These are phyloP conservation scores for Metschnikowia drakensbergensis DNA, from an alignment of 805 yeast species.

Conservation along the genomic window DNA sequence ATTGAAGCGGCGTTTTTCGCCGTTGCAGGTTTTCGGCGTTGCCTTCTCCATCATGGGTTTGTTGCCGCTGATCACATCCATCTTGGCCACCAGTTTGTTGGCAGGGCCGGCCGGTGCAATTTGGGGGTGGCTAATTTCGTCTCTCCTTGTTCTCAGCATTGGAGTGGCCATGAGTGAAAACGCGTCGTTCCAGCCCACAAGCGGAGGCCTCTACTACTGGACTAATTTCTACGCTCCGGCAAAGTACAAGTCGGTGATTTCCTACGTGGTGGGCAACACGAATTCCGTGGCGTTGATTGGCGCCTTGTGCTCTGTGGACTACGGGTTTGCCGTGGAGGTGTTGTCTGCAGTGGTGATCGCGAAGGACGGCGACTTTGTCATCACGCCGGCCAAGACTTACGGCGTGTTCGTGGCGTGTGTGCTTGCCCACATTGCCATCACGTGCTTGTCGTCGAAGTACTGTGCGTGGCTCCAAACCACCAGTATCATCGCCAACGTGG, in stretches of 20 bases:
- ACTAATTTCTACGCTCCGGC: constrained; percentile 63
- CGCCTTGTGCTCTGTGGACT: constrained; percentile 64
- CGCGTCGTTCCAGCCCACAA: constrained; percentile 68
- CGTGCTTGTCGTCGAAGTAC: constrained; percentile 54
- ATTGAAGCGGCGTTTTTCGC: constrained; percentile 55
- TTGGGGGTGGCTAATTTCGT: constrained; percentile 72
- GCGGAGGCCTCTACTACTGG: constrained; percentile 71
- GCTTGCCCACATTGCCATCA: constrained; percentile 47
- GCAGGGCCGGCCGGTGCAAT: constrained; percentile 64
- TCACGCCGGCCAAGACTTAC: constrained; percentile 52
- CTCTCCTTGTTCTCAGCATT: constrained; percentile 51
- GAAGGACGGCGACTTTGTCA: constrained; percentile 51
- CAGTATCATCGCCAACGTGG: constrained; percentile 53
- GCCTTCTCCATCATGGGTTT: constrained; percentile 73
- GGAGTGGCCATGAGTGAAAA: constrained; percentile 64
- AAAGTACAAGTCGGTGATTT: constrained; percentile 19
- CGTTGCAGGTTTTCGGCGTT: constrained; percentile 64
- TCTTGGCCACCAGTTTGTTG: constrained; percentile 48
- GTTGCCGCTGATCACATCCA: constrained; percentile 60
- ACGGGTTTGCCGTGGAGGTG: constrained; percentile 61
- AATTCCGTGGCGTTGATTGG: constrained; percentile 65
- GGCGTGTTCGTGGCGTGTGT: constrained; percentile 66
- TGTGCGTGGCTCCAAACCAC: constrained; percentile 58
- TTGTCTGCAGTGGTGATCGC: constrained; percentile 55
- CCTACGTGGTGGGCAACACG: constrained; percentile 56